A percentile compares a stretch with the other conserved stretches of the same genome.
Evolutionary conservation across 352 stramenopile genomes (phyloP).

Genomic region (Pythium monospermum): DNA sequence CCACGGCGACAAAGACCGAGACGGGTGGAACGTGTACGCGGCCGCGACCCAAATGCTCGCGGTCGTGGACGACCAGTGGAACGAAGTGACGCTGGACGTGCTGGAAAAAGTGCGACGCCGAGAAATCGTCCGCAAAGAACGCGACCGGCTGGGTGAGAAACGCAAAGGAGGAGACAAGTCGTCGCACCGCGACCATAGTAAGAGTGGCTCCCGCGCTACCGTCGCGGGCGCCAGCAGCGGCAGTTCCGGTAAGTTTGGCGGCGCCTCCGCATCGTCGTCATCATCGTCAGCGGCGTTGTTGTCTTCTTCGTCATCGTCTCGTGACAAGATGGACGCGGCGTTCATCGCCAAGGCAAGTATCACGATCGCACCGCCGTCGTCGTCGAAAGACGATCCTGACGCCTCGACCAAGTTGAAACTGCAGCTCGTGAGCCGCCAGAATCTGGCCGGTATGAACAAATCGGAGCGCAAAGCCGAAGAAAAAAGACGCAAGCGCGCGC

Average conservation of each 20-base stretch:
- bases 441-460: constrained; percentile 77
- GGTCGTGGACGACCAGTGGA: constrained; percentile 73
- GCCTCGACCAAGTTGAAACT: constrained; percentile 50
- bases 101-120: constrained; percentile 63
- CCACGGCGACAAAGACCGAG: constrained; percentile 68
- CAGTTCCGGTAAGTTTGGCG: constrained; percentile 23
- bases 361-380: constrained; percentile 4
- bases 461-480: constrained; percentile 83
- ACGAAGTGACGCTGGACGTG: constrained; percentile 76
- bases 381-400: constrained; percentile 13
- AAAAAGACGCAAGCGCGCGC: constrained; percentile 64
- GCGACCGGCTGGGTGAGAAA: constrained; percentile 52
- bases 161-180: too few relatives aligned
- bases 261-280: neutral
- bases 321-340: constrained; percentile 4
- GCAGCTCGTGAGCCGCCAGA: constrained; percentile 59
- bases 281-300: too few relatives aligned
- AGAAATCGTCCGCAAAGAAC: constrained; percentile 68
- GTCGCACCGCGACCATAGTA: constrained; percentile 16
- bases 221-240: neutral
- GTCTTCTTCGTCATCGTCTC: neutral
- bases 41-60: constrained; percentile 67
- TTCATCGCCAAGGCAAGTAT: constrained; percentile 15
- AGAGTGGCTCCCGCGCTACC: neutral
- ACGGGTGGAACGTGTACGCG: constrained; percentile 77